Conservation (phyloP, 2,329 filamentous ascomycete species). For the Colletotrichum theobromicola region DNA sequence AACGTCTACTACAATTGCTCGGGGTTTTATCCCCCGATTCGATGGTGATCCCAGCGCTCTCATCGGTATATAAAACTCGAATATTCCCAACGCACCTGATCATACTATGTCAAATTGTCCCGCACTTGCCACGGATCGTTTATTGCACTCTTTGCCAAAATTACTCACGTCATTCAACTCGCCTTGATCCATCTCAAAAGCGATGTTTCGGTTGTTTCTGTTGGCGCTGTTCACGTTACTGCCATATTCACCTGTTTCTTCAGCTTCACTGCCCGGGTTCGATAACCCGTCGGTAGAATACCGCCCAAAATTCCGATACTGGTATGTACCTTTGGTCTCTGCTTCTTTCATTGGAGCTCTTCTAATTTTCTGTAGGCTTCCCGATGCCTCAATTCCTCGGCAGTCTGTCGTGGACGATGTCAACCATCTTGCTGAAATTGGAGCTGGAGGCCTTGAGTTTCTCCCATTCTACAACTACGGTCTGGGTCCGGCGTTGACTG, state of each 20-base stretch:
- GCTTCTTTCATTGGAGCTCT: background rate
- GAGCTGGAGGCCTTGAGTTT: background rate
- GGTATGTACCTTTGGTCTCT: background rate
- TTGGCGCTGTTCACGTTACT: too few relatives aligned
- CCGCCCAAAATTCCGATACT: background rate
- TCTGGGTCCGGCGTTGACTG: background rate
- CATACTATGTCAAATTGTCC: too few relatives aligned
- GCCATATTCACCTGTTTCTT: too few relatives aligned
- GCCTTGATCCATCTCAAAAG: too few relatives aligned
- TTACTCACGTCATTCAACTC: too few relatives aligned
- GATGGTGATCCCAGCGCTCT: fast-evolving
- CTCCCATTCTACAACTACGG: background rate
- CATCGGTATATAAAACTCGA: too few relatives aligned
- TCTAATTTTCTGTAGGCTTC: background rate
- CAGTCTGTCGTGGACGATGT: background rate
- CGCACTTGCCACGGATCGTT: too few relatives aligned
- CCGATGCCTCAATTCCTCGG: background rate
- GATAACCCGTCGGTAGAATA: background rate
- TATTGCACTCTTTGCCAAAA: fast-evolving
- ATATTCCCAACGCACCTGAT: too few relatives aligned
- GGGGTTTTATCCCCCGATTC: too few relatives aligned
- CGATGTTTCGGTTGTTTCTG: too few relatives aligned
- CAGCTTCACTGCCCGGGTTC: background rate
- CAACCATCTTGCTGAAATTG: background rate
- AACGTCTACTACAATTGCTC: too few relatives aligned